Base-by-base conservation (phyloP, 306 rosid species). In the Cicer bijugum region DNA sequence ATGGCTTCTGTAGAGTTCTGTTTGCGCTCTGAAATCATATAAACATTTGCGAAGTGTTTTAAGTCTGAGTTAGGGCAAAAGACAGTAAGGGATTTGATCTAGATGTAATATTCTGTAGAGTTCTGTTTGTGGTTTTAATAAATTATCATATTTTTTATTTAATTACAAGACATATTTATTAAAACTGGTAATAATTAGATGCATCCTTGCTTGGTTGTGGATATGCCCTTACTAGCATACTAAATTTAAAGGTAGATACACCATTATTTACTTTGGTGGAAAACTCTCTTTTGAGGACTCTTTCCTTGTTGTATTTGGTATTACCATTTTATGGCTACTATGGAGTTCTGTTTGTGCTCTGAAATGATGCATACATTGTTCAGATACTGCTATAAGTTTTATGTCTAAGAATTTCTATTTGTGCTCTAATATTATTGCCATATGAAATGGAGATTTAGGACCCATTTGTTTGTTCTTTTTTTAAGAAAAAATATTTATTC, bases 21-120 rank as follows among this genome's bases (percentile, higher is more conserved):
- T 51, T 68, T 69, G 75, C 14, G 38, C 40, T 59, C 43, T 47
- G 40, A 33, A 67, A 52, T 60, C 15, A 62, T 56, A 58, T 66
- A 23, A 67, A 68, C 61, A 51, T 37, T 15, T 17, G 55, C 74
- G 4, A 2, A 17, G 17, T 56, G 45, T 76, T 61, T 61, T 8
- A 64, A 40, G 35, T 80, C 35, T 57, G 75, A 52, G 58, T 70
- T 59, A 53, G 69, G 56, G 45, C 46, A 55, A 40, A n/a, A 52
- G 56, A 40, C 52, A n/a, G 62, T 43, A n/a, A 67, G 80, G 59
- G 58, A 63, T 63, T 46, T 65, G 12, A 48, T 77, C 50, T 66
- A 48, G 76, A 43, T 70, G 53, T 16, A 43, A 4, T n/a, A n/a
- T n/a, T n/a, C n/a, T n/a, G n/a, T n/a, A n/a, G n/a, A n/a, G n/a